Evolutionary conservation across 768 basidiomycete species (phyloP).

Genomic region (Lentinula lateritia): DNA sequence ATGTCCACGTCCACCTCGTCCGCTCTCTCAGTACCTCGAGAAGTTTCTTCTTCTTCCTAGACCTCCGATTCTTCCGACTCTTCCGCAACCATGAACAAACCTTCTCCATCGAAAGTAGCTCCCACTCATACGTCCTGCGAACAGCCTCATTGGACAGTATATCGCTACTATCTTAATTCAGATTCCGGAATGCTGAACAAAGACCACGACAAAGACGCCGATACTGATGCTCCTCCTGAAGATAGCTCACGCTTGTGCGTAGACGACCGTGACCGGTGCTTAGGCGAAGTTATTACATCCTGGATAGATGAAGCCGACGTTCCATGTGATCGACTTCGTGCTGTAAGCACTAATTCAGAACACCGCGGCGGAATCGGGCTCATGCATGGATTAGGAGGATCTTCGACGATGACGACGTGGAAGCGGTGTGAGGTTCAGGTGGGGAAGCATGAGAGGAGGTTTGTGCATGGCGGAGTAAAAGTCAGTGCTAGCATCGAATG

Average conservation of each 20-base stretch:
- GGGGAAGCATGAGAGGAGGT: slow-evolving; percentile 28
- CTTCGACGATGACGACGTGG: neutral
- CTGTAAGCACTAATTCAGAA: neutral
- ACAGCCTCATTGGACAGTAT: slow-evolving; percentile 44
- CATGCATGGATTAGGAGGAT: neutral
- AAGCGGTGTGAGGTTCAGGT: slow-evolving; percentile 16
- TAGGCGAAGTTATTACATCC: neutral
- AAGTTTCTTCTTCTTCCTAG: slow-evolving; percentile 10
- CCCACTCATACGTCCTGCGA: slow-evolving; percentile 28
- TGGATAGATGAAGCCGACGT: slow-evolving; percentile 4
- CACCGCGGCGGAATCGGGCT: neutral
- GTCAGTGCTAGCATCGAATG: slow-evolving; percentile 17
- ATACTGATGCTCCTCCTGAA: neutral
- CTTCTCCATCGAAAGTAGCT: neutral
- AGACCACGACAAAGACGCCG: neutral
- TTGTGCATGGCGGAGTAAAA: slow-evolving; percentile 28
- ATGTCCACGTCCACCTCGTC: slow-evolving; percentile 4
- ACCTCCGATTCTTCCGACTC: slow-evolving; percentile 6
- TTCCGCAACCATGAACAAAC: neutral
- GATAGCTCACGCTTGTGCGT: slow-evolving; percentile 7
- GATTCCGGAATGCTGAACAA: slow-evolving; percentile 5
- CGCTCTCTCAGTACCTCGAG: neutral
- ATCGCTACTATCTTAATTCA: slow-evolving; percentile 36
- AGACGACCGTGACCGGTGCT: neutral
- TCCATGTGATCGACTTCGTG: neutral